Evolutionary conservation across 2,329 filamentous ascomycete species (phyloP).

Genomic region (Ambrosiella xylebori): DNA sequence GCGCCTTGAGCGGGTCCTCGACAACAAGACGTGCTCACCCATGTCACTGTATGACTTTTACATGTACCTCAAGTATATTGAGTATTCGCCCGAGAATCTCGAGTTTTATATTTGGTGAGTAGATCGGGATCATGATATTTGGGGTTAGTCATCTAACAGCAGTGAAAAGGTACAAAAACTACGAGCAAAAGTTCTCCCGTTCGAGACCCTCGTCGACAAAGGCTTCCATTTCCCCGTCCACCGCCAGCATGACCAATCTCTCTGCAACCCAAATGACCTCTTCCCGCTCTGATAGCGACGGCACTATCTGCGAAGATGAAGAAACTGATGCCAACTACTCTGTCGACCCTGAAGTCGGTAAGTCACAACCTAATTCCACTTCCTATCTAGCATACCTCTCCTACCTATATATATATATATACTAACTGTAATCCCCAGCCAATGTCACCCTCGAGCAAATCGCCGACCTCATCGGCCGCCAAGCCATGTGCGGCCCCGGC

Average conservation of each 20-base stretch:
- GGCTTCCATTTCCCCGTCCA: conserved; percentile 11
- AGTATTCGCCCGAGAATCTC: conserved; percentile 31
- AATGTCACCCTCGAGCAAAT: conserved; percentile 12
- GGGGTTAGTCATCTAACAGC: neutral
- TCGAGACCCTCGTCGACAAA: conserved; percentile 12
- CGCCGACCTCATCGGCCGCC: conserved; percentile 12
- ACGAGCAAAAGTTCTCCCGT: conserved; percentile 18
- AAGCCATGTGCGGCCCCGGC: conserved; percentile 12
- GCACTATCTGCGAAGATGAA: conserved; percentile 16
- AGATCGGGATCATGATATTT: neutral
- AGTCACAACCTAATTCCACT: conserved; percentile 6
- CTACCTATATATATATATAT: neutral
- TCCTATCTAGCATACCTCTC: neutral
- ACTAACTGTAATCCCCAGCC: conserved; percentile 7
- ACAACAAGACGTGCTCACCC: conserved; percentile 32
- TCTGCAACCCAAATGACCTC: conserved; percentile 1
- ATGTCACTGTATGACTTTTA: conserved; percentile 34
- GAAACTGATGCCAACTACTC: conserved; percentile 19
- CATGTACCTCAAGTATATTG: conserved; percentile 33
- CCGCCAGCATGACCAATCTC: conserved; percentile 8
- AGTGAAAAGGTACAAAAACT: conserved; percentile 27
- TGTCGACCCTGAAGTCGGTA: conserved; percentile 21
- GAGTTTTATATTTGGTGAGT: conserved; percentile 32
- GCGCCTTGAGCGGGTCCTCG: conserved; percentile 27
- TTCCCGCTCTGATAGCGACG: conserved; percentile 1